A percentile compares a stretch with the other conserved stretches of the same genome.
Conservation (phyloP, 306 rosid species). For the Dalbergia cultrata region DNA sequence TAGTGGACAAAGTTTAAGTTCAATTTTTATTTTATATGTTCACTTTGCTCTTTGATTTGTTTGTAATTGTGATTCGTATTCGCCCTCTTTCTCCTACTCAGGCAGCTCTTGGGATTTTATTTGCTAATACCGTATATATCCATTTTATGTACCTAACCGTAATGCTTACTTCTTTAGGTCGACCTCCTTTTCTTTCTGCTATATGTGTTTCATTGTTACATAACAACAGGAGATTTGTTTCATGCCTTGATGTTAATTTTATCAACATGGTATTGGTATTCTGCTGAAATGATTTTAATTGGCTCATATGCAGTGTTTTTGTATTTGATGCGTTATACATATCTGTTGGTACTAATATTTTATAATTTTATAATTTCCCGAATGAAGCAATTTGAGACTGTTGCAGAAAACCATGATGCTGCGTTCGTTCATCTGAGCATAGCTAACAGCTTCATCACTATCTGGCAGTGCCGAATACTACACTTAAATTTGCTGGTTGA, state of each 20-base stretch:
- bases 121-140: neutral
- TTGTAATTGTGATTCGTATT: slow-evolving; percentile 5
- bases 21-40: slow-evolving; percentile 10
- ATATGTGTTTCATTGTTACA: neutral
- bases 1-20: neutral
- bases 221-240: neutral
- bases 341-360: neutral
- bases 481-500: neutral
- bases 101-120: slow-evolving; percentile 24
- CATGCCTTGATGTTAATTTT: neutral
- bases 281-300: neutral
- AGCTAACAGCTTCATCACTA: neutral
- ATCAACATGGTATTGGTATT: neutral
- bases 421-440: neutral
- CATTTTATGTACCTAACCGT: slow-evolving; percentile 24
- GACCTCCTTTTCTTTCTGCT: neutral
- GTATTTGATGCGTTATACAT: neutral
- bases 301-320: neutral
- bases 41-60: slow-evolving; percentile 21
- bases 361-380: neutral
- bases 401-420: neutral
- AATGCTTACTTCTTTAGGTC: neutral
- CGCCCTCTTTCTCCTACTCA: neutral
- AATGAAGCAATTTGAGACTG: slow-evolving; percentile 1
- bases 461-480: neutral